Evolutionary conservation across 495 filamentous ascomycete genomes (phyloP).

Genomic region (Hypoxylon lenormandii): DNA sequence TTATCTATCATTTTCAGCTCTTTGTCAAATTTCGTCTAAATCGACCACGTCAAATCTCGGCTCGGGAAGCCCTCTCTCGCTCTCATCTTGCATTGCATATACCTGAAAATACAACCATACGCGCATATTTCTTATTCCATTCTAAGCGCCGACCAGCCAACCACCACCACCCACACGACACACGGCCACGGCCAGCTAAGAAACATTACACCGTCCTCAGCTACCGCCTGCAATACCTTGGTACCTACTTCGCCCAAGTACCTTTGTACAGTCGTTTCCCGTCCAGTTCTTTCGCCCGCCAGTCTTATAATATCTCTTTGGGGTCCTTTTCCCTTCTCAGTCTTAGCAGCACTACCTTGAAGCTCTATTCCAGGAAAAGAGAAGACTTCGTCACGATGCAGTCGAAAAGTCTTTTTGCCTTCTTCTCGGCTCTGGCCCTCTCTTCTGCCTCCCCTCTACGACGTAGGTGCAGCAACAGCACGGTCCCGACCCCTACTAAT

Average conservation of each 20-base stretch:
- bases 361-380: constrained; percentile 11
- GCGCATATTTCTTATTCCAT: constrained; percentile 39
- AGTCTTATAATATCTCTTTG: constrained; percentile 40
- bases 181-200: constrained; percentile 44
- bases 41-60: constrained; percentile 46
- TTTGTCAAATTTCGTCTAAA: constrained; percentile 15
- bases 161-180: constrained; percentile 27
- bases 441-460: constrained; percentile 51
- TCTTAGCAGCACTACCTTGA: not conserved
- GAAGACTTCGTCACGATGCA: constrained; percentile 43
- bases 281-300: constrained; percentile 3
- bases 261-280: constrained; percentile 25
- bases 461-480: constrained; percentile 39
- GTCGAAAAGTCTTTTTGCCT: constrained; percentile 35
- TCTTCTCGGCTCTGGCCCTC: constrained; percentile 49
- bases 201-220: constrained; percentile 44
- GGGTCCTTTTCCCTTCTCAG: constrained; percentile 17
- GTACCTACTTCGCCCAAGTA: constrained; percentile 26
- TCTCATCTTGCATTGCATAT: constrained; percentile 45
- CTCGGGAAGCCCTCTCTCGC: constrained; percentile 45
- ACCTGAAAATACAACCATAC: constrained; percentile 34
- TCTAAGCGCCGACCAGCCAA: constrained; percentile 51
- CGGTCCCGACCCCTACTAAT: constrained; percentile 8
- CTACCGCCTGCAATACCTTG: constrained; percentile 43
- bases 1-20: constrained; percentile 7